These are phyloP conservation scores for Lichtheimia corymbifera DNA, from an alignment of 371 early-diverging fungal species.

Conservation along the genomic window DNA sequence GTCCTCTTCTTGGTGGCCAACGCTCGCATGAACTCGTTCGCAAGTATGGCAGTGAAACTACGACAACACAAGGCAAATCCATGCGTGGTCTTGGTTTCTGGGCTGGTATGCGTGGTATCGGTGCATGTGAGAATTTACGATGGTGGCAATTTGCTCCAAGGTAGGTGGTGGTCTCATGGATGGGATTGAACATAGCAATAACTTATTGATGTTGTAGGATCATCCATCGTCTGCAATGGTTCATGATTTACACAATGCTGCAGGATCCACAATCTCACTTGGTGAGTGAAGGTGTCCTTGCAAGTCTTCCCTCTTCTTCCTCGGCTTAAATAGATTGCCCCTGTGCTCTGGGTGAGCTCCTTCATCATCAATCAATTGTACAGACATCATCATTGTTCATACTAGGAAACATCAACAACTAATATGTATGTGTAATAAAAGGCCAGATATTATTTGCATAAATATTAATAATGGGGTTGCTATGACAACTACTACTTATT, in stretches of 20 bases:
- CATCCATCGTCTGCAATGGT: constrained; percentile 39
- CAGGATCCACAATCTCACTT: constrained; percentile 27
- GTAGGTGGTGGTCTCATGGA: neutral
- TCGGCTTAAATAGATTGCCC: too few relatives aligned
- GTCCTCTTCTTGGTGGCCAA: constrained; percentile 24
- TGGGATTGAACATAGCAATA: neutral
- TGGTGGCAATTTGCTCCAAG: constrained; percentile 8
- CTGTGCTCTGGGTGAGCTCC: too few relatives aligned
- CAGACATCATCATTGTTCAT: too few relatives aligned
- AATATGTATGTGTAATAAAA: too few relatives aligned
- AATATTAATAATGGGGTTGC: too few relatives aligned
- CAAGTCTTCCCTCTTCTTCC: too few relatives aligned
- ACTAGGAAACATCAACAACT: too few relatives aligned
- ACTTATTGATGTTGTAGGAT: constrained; percentile 15
- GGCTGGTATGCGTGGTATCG: constrained; percentile 6
- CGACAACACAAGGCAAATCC: neutral
- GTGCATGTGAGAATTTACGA: neutral
- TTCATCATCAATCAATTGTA: too few relatives aligned
- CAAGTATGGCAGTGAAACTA: constrained; percentile 15
- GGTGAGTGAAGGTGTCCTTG: too few relatives aligned
- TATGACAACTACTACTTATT: too few relatives aligned
- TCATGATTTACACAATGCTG: constrained; percentile 36
- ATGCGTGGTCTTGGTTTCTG: constrained; percentile 4
- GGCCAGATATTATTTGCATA: too few relatives aligned
- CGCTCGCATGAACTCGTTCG: constrained; percentile 17